These are phyloP conservation scores for Dacryopinax spathularia DNA, from an alignment of 768 basidiomycete species.

Conservation along the genomic window DNA sequence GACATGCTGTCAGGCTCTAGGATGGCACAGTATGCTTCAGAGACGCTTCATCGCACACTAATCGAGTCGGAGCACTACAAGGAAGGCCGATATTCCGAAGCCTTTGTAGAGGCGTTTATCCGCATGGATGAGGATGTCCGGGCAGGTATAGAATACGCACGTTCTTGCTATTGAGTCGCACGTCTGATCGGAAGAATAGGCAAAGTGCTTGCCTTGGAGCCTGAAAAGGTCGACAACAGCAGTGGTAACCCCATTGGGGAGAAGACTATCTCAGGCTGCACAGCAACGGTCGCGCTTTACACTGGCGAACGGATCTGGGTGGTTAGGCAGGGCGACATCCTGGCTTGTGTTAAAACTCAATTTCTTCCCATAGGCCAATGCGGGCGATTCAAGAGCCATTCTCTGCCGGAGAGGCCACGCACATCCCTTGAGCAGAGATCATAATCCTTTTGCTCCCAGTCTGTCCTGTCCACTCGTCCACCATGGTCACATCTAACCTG, in stretches of 20 bases:
- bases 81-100: neutral
- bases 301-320: neutral
- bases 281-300: neutral
- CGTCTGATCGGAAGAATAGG: neutral
- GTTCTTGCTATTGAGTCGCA: too few relatives aligned
- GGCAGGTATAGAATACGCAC: neutral
- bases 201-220: neutral
- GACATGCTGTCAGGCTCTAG: neutral
- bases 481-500: neutral
- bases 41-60: neutral
- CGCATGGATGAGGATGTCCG: neutral
- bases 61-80: neutral
- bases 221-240: neutral
- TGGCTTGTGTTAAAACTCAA: neutral
- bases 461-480: too few relatives aligned
- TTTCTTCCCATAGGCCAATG: neutral
- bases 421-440: neutral
- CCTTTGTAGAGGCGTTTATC: neutral
- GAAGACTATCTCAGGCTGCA: neutral
- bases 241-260: neutral
- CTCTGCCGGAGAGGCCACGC: neutral
- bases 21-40: neutral
- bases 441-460: neutral
- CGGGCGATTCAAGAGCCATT: neutral
- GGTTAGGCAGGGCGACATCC: neutral